Conservation (phyloP, 108 stramenopile species). For the Cyclotella kingstonii region DNA sequence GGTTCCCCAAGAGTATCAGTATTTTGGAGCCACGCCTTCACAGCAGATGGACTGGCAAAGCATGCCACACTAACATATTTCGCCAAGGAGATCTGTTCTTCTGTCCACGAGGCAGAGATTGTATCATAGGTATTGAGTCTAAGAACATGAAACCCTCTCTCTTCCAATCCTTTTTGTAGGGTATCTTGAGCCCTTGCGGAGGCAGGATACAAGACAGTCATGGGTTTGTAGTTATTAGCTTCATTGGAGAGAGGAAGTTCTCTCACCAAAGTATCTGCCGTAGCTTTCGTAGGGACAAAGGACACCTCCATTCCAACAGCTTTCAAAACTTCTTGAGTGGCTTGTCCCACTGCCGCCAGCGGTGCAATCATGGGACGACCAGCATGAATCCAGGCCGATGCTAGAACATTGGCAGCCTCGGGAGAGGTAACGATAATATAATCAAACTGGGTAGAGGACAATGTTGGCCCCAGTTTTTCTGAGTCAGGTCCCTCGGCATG, state of each 20-base stretch:
- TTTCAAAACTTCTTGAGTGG: constrained; percentile 58
- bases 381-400: constrained; percentile 56
- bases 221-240: constrained; percentile 21
- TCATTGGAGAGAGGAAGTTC: constrained; percentile 52
- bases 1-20: constrained; percentile 41
- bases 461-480: constrained; percentile 38
- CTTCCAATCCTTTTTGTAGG: constrained; percentile 59
- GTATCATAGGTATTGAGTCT: constrained; percentile 87
- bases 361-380: constrained; percentile 35
- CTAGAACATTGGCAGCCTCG: constrained; percentile 77
- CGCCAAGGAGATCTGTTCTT: constrained; percentile 48
- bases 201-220: constrained; percentile 74
- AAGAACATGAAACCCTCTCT: constrained; percentile 58
- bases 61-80: constrained; percentile 59
- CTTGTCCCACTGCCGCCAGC: constrained; percentile 81
- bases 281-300: constrained; percentile 80
- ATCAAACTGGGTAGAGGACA: constrained; percentile 46
- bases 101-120: constrained; percentile 65
- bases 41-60: constrained; percentile 81
- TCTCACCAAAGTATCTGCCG: constrained; percentile 58
- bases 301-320: constrained; percentile 54
- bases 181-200: constrained; percentile 71
- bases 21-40: constrained; percentile 80
- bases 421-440: constrained; percentile 84
- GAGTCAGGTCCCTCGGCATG: constrained; percentile 78